phyloP scores from a whole-genome alignment of 208 protist species.

The Leishmania lainsoni region DNA sequence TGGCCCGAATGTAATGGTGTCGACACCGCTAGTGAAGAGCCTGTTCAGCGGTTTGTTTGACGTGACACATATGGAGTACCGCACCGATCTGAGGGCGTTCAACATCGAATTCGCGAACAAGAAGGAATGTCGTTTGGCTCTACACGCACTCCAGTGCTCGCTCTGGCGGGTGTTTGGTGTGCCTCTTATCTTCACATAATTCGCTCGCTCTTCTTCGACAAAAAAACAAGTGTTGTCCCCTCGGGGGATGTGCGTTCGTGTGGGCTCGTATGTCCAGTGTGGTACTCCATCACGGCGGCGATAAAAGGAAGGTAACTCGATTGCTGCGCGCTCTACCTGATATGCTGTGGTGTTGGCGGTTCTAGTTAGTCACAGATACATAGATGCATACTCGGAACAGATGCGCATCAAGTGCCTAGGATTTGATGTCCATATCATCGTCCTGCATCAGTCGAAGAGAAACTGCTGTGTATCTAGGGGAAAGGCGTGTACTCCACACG shows the following conservation, averaged over 20 bases:
- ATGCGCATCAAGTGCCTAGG: neutral
- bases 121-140: slow-evolving; percentile 39
- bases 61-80: slow-evolving; percentile 42
- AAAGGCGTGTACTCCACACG: neutral
- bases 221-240: too few species aligned
- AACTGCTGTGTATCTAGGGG: neutral
- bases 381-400: neutral
- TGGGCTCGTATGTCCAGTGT: neutral
- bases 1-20: slow-evolving; percentile 61
- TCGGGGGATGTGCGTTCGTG: neutral
- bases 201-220: too few species aligned
- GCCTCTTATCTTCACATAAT: slow-evolving; percentile 24
- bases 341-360: too few species aligned
- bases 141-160: slow-evolving; percentile 71
- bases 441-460: neutral
- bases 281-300: neutral
- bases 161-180: slow-evolving; percentile 58
- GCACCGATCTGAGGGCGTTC: slow-evolving; percentile 35
- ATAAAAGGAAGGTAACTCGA: neutral
- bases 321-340: neutral
- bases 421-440: neutral
- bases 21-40: slow-evolving; percentile 60
- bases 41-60: slow-evolving; percentile 72
- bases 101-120: slow-evolving; percentile 43
- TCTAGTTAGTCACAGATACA: too few species aligned